Evolutionary conservation across 2,329 filamentous ascomycete species (phyloP).

Genomic region (Metarhizium sp.): DNA sequence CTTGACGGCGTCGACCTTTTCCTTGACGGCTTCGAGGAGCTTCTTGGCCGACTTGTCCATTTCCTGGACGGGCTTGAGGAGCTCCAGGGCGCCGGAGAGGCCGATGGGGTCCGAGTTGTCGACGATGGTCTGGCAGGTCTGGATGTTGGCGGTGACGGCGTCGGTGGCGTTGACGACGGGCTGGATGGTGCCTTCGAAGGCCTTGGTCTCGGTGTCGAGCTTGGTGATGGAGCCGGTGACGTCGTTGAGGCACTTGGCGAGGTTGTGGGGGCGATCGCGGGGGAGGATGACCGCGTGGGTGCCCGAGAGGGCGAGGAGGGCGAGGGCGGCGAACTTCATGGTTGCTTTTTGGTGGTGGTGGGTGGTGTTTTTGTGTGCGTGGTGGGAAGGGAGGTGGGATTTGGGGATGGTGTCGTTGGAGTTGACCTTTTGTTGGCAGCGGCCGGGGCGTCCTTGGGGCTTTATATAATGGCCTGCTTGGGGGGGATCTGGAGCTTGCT

Average conservation of each 20-base stretch:
- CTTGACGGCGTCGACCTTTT: not conserved
- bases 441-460: no score
- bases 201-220: not conserved
- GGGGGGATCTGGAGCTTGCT: no score
- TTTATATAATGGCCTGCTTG: no score
- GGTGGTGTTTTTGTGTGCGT: no score
- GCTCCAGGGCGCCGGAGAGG: rapidly evolving
- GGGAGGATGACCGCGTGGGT: not conserved
- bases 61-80: not conserved
- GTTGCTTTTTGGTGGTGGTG: no score
- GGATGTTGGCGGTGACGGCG: not conserved
- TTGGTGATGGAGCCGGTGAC: not conserved
- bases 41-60: not conserved
- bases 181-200: not conserved
- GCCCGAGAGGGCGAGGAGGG: constrained; percentile 1
- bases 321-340: not conserved
- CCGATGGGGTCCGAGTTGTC: not conserved
- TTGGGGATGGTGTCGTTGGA: no score
- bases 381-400: no score
- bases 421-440: no score
- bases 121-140: not conserved
- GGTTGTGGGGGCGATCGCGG: not conserved
- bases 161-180: not conserved
- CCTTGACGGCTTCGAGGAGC: not conserved
- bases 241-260: not conserved